Base-by-base conservation (phyloP, 495 filamentous ascomycete species). In the Neurospora sp. region DNA sequence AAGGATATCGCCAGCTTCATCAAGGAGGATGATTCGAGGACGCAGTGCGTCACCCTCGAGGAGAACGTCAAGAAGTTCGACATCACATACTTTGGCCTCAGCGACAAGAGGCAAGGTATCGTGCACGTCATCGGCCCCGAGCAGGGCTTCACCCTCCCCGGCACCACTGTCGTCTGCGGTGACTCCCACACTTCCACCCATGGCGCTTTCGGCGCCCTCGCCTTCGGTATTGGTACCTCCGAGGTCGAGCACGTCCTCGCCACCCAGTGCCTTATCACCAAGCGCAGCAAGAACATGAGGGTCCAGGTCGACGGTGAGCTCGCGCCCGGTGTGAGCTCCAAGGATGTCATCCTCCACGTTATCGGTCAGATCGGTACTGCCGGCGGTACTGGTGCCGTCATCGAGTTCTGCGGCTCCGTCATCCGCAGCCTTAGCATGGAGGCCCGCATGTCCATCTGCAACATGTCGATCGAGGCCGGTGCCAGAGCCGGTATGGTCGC, bases 51-150 rank as follows among this genome's bases (percentile, higher is more conserved):
- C 75, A 99, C 96, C 46, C 90, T 99, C 39, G 96, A 99, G 82
- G 90, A 98, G 74, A 99, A 99, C 79, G 96, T 99, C 74, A 96
- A 97, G 84, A 92, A 93, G 72, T 98, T 98, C 77, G 94, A 92
- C 76, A 88, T 99, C 79, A 98, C 96, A 79, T 99, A 98, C 84
- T 99, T 99, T 78, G 96, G 96, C 71, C 90, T 99, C 74, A 94
- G 90, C 49, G 96, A 98, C 83, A 97, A 97, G 86, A 89, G 96
- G 39, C 96, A 99, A 85, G 96, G 96, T 76, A 99, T 99, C 80
- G 96, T 99, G 54, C 96, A 99, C 83, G 92, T 99, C 79, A 97
- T 99, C 77, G 96, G 96, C n/a, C 96, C 96, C 49, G 96, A 99
- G 87, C 96, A 99, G 82, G 96, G 96, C 75, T 99, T 99, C 87